Evolutionary conservation across 2,329 filamentous ascomycete species (phyloP).

Genomic region (Chaetomium olivaceum): DNA sequence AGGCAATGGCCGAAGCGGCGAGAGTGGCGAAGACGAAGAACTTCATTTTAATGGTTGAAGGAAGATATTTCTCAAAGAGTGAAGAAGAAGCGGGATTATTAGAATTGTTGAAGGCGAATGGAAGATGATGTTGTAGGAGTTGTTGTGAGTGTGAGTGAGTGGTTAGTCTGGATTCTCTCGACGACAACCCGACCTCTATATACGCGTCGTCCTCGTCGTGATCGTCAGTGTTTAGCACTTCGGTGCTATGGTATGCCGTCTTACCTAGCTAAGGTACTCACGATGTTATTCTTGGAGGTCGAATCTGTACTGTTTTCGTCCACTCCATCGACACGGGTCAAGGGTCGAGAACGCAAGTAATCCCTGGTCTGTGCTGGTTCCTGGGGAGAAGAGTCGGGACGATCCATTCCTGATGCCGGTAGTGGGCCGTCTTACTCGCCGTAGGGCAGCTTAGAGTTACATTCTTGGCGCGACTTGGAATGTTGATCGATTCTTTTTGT

Average conservation of each 20-base stretch:
- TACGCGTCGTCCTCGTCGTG: neutral
- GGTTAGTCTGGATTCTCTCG: neutral
- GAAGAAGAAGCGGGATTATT: neutral
- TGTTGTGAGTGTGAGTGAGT: neutral
- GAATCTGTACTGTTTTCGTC: neutral
- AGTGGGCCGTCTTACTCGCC: neutral
- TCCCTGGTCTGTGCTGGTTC: neutral
- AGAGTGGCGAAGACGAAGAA: conserved; percentile 6
- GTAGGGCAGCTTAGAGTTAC: neutral
- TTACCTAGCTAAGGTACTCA: neutral
- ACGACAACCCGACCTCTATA: neutral
- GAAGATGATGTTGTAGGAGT: neutral
- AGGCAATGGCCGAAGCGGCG: conserved; percentile 10
- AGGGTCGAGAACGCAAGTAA: neutral
- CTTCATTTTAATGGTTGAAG: conserved; percentile 17
- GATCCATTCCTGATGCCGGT: neutral
- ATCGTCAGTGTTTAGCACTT: neutral
- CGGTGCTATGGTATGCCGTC: neutral
- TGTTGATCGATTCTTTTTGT: neutral
- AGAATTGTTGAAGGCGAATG: neutral
- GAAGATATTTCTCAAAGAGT: neutral
- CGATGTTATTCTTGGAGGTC: conserved; percentile 3
- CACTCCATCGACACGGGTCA: neutral
- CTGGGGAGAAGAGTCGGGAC: neutral
- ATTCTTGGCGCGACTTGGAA: neutral